These are phyloP conservation scores for Hebeloma cylindrosporum DNA, from an alignment of 768 basidiomycete species.

Conservation along the genomic window DNA sequence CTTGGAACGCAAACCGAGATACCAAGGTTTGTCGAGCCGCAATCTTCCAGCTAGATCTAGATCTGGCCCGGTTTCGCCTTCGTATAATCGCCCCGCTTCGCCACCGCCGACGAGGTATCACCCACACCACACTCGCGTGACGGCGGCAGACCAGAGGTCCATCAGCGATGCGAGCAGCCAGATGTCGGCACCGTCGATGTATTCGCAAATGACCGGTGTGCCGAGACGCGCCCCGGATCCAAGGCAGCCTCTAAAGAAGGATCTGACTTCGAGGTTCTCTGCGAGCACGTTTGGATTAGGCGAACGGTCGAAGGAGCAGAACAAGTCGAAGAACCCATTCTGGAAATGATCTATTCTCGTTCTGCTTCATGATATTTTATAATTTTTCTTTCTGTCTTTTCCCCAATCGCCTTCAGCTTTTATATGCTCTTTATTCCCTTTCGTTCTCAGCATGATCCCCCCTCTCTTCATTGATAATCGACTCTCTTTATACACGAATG, in stretches of 20 bases:
- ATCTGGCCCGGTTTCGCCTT: background rate
- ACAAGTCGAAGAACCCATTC: slow-evolving; percentile 27
- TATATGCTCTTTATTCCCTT: too few relatives aligned
- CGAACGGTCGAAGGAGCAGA: slow-evolving; percentile 11
- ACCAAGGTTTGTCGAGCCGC: slow-evolving; percentile 19
- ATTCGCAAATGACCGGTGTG: slow-evolving; percentile 66
- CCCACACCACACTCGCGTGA: slow-evolving; percentile 7
- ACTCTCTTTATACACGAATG: too few relatives aligned
- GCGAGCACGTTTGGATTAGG: slow-evolving; percentile 35
- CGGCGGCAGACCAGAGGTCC: slow-evolving; percentile 18
- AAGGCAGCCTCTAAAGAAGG: slow-evolving; percentile 53
- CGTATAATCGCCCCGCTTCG: slow-evolving; percentile 36
- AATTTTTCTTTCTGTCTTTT: background rate
- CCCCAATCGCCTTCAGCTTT: too few relatives aligned
- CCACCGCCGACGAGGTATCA: slow-evolving; percentile 13
- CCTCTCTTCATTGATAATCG: too few relatives aligned
- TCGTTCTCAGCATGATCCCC: too few relatives aligned
- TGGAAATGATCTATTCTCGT: slow-evolving; percentile 18
- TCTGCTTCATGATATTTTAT: background rate
- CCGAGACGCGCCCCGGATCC: slow-evolving; percentile 61
- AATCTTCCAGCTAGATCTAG: background rate
- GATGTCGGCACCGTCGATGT: slow-evolving; percentile 57
- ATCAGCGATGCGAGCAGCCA: slow-evolving; percentile 52
- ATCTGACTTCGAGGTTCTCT: slow-evolving; percentile 47
- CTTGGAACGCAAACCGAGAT: slow-evolving; percentile 29